A percentile compares a stretch with the other conserved stretches of the same genome.
Evolutionary conservation across 2,329 filamentous ascomycete genomes (phyloP).

Genomic region (Rosellinia necatrix): DNA sequence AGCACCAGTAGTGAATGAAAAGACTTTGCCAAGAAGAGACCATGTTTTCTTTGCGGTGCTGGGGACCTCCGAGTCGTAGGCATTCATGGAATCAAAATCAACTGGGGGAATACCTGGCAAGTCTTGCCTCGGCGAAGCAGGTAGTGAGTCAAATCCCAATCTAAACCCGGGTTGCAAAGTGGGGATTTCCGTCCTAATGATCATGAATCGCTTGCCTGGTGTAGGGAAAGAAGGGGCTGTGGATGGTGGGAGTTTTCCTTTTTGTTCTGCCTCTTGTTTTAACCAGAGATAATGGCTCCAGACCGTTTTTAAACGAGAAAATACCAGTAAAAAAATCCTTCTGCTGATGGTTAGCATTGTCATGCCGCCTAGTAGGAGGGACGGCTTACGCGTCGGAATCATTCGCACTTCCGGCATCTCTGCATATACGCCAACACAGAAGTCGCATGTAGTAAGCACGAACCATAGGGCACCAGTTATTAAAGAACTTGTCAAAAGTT

Average conservation of each 20-base stretch:
- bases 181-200: conserved; percentile 76
- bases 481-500: conserved; percentile 82
- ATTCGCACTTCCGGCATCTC: conserved; percentile 70
- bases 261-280: conserved; percentile 66
- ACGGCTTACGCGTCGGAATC: conserved; percentile 68
- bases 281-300: conserved; percentile 84
- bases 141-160: conserved; percentile 54
- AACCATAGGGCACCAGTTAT: conserved; percentile 96
- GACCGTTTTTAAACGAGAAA: conserved; percentile 68
- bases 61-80: conserved; percentile 8
- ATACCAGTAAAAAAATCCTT: conserved; percentile 70
- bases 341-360: conserved; percentile 48
- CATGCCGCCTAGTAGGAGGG: background rate
- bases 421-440: conserved; percentile 84
- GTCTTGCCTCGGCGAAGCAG: conserved; percentile 36
- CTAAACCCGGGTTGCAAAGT: conserved; percentile 53
- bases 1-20: conserved; percentile 50
- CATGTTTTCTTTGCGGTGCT: conserved; percentile 61
- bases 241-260: conserved; percentile 64
- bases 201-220: conserved; percentile 83
- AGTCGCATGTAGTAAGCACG: conserved; percentile 90
- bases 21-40: conserved; percentile 67
- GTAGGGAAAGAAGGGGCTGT: conserved; percentile 84
- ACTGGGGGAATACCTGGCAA: conserved; percentile 30
- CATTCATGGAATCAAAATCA: conserved; percentile 38